Conservation (phyloP, 306 rosid species). For the Dryas drummondii region DNA sequence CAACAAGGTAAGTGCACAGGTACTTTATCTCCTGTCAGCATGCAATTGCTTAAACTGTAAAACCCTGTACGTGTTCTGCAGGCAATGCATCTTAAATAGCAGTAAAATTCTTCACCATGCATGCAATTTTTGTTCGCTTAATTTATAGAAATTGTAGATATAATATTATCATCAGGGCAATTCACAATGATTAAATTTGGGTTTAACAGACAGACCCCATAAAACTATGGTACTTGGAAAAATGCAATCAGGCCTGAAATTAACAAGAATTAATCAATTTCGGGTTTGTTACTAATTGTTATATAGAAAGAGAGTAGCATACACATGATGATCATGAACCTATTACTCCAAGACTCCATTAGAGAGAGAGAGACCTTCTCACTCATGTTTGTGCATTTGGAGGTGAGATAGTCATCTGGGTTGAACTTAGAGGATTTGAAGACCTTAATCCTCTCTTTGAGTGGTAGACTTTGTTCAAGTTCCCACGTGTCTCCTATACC, state of each 20-base stretch:
- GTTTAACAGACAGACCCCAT: background rate
- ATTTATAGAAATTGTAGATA: background rate
- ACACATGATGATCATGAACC: too few species aligned
- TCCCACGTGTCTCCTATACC: conserved; percentile 52
- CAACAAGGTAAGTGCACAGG: conserved; percentile 59
- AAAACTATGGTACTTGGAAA: background rate
- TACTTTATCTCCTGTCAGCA: conserved; percentile 69
- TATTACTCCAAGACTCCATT: too few species aligned
- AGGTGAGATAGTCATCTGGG: conserved; percentile 54
- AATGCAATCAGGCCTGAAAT: background rate
- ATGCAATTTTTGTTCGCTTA: background rate
- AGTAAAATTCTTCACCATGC: background rate
- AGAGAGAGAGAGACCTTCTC: conserved; percentile 55
- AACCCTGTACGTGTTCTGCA: background rate
- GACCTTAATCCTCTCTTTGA: conserved; percentile 62
- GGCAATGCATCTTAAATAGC: background rate
- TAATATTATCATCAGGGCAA: background rate
- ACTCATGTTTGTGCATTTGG: conserved; percentile 73
- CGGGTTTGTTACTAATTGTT: too few species aligned
- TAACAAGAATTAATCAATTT: too few species aligned
- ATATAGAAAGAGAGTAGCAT: too few species aligned
- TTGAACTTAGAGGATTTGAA: conserved; percentile 69
- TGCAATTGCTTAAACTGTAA: background rate
- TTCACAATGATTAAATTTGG: background rate
- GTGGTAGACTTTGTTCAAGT: conserved; percentile 57